phyloP scores from a whole-genome alignment of 805 yeast species.

The Yarrowia deformans region DNA sequence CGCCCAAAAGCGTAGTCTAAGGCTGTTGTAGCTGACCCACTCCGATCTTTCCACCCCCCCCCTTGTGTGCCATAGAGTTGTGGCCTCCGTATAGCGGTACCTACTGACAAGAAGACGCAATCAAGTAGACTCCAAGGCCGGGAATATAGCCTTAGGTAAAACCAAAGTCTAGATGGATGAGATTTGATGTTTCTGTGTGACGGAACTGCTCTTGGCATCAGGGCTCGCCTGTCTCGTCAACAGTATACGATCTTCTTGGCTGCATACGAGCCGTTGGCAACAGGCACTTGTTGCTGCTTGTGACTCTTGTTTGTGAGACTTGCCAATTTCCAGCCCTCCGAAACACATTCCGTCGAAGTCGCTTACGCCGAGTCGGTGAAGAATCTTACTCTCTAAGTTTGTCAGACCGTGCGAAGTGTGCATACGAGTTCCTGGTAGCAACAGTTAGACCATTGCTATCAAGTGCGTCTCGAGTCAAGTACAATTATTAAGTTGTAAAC shows the following conservation, averaged over 20 bases:
- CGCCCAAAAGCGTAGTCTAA: neutral
- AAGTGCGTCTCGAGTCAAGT: too few relatives aligned
- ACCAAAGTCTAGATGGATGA: conserved; percentile 12
- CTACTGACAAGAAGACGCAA: neutral
- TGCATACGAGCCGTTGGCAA: neutral
- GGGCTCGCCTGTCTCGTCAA: neutral
- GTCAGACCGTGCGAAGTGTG: neutral
- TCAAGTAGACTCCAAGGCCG: neutral
- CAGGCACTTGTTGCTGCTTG: neutral
- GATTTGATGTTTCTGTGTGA: neutral
- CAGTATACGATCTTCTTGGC: conserved; percentile 7
- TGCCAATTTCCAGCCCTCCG: neutral
- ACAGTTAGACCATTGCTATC: too few relatives aligned
- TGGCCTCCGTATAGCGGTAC: neutral
- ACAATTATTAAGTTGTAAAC: too few relatives aligned
- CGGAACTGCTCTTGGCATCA: neutral
- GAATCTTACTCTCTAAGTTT: neutral
- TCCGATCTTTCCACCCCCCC: neutral
- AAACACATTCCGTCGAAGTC: conserved; percentile 6
- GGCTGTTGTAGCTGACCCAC: neutral
- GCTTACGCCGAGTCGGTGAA: neutral
- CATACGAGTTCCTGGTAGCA: too few relatives aligned
- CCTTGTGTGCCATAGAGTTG: neutral
- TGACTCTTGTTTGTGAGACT: neutral
- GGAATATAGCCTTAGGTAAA: neutral